Conservation (phyloP, 169 alveolate genomes). For the Plasmodium knowlesi region DNA sequence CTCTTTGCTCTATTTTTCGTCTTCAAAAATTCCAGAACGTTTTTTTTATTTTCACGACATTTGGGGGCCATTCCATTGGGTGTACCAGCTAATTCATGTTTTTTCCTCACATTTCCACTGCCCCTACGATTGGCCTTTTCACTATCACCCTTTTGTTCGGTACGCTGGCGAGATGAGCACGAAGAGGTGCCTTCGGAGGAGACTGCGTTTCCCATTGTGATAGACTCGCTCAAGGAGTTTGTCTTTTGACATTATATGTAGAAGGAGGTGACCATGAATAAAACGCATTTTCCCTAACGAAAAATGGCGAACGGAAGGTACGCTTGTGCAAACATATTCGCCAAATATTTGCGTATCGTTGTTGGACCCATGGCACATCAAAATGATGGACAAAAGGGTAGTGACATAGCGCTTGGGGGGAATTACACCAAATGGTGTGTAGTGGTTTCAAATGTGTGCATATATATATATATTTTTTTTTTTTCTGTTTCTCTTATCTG, state of each 20-base stretch:
- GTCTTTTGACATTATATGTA: neutral
- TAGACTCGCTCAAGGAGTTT: neutral
- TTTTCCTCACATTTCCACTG: neutral
- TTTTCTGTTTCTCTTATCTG: neutral
- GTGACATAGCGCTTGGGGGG: neutral
- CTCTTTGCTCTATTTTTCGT: constrained; percentile 65
- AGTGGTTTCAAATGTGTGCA: neutral
- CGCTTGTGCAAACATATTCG: neutral
- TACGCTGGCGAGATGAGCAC: neutral
- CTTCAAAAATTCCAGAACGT: constrained; percentile 5
- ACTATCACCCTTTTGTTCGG: neutral
- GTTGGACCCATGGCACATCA: neutral
- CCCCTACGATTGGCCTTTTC: neutral
- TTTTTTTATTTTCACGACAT: neutral
- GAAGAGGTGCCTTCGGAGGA: constrained; percentile 4
- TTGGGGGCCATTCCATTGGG: neutral
- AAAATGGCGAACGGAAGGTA: neutral
- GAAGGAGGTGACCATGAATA: neutral
- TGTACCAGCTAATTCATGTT: neutral
- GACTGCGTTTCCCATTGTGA: constrained; percentile 34
- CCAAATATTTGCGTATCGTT: neutral
- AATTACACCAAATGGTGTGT: neutral
- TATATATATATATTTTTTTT: too few species aligned
- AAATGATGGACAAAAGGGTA: neutral
- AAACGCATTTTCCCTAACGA: neutral